Evolutionary conservation across 148 eudicot species (phyloP), one percentile per base, ranked within the genome.

Genomic region (Gaultheria prostrata): DNA sequence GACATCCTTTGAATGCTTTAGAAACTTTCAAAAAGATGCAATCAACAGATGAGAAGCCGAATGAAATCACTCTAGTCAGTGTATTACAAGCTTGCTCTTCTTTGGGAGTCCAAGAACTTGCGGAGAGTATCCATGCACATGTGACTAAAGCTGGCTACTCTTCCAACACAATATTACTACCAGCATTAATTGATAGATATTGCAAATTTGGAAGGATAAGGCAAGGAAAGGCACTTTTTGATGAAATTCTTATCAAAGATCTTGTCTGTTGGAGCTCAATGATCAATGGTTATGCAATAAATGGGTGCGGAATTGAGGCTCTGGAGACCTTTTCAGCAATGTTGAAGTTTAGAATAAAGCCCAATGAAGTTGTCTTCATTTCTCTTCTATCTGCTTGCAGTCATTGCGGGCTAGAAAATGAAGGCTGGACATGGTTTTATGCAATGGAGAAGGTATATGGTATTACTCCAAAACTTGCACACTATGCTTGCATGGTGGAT

Each of bases 401-500:
- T 84, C 95, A 93, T 49, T 91, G 93, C 86, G 95, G 95, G 21
- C 88, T 93, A 24, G 92, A 93, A 75, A 80, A 83, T 24, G 94
- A 93, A 80, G 95, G 92, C 2, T 93, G 95, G 94, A 80, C 86
- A 67, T 93, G 91, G 94, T 93, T 91, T 83, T 33, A 89, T 80
- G 86, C 86, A 18, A 93, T 93, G 95, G 91, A 91, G 81, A 86
- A 83, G 59, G 70, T 56, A 33, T 91, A 86, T 77, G 85, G 87
- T 78, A 85, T 93, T 56, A 84, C 80, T 28, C 95, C 93, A 32
- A 86, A 86, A 79, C 86, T 93, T 83, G 93, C 92, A 10, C 95
- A 93, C 82, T 90, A 89, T 87, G 95, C 95, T 80, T 93, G 95
- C 86, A 93, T 93, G 92, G 93, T 93, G 75, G 95, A 93, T 85